phyloP scores from a whole-genome alignment of 352 stramenopile species.

The Pelagophyceae sp. region DNA sequence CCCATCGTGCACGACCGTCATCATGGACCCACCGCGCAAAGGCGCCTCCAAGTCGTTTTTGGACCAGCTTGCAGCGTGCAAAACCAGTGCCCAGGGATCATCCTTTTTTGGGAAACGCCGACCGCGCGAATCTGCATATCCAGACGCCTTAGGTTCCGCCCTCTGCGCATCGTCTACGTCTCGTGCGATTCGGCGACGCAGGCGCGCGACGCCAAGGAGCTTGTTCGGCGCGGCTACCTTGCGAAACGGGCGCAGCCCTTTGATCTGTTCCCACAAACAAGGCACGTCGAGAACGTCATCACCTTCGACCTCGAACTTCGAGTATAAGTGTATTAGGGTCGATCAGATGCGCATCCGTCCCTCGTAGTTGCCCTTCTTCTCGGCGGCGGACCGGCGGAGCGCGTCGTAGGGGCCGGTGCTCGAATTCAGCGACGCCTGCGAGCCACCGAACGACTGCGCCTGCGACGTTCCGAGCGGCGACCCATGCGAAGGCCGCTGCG shows the following conservation, averaged over 20 bases:
- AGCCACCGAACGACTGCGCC: no score
- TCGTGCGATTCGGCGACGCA: conserved; percentile 67
- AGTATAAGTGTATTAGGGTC: no score
- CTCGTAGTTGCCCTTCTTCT: no score
- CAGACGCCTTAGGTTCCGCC: conserved; percentile 56
- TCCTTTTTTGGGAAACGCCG: no score
- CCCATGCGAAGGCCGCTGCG: no score
- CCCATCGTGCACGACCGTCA: conserved; percentile 54
- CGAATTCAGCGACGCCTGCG: no score
- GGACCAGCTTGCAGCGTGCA: conserved; percentile 61
- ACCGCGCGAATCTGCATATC: no score
- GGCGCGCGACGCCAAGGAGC: conserved; percentile 58
- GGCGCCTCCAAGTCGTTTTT: conserved; percentile 67
- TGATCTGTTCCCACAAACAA: conserved; percentile 74
- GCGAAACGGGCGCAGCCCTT: conserved; percentile 61
- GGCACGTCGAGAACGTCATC: conserved; percentile 71
- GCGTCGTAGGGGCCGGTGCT: no score
- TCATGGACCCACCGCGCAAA: conserved; percentile 70
- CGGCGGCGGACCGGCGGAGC: no score
- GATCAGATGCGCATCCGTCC: no score
- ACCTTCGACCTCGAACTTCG: conserved; percentile 63
- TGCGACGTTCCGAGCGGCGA: no score
- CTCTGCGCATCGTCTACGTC: conserved; percentile 67
- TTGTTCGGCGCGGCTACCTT: conserved; percentile 53
- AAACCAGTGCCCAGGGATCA: no score